Conservation (phyloP, 2,329 filamentous ascomycete species). For the Trichoderma oligosporum region DNA sequence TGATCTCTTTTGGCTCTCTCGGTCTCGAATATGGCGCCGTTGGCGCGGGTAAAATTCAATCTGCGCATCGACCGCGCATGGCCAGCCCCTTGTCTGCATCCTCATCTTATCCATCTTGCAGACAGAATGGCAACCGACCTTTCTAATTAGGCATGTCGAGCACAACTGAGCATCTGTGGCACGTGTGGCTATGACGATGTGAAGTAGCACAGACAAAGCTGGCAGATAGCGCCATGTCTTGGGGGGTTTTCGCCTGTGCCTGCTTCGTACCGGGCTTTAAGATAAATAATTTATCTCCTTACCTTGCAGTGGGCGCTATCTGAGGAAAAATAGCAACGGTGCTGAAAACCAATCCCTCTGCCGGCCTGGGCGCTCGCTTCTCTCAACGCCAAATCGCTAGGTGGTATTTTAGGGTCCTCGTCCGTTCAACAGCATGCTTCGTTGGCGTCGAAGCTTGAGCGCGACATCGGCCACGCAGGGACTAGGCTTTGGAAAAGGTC, state of each 20-base stretch:
- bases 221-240: background rate
- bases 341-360: slow-evolving; percentile 3
- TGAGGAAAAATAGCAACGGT: background rate
- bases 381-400: slow-evolving; percentile 10
- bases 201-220: background rate
- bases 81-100: slow-evolving; percentile 14
- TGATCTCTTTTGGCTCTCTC: background rate
- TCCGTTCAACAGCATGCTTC: slow-evolving; percentile 9
- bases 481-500: slow-evolving; percentile 14
- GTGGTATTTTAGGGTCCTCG: slow-evolving; percentile 1
- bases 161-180: background rate
- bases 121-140: slow-evolving; percentile 14
- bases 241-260: background rate
- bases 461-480: slow-evolving; percentile 21
- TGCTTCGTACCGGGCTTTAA: background rate
- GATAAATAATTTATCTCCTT: background rate
- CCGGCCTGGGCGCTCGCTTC: background rate
- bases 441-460: slow-evolving; percentile 17
- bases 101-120: slow-evolving; percentile 19
- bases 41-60: slow-evolving; percentile 18
- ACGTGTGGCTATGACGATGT: slow-evolving; percentile 10
- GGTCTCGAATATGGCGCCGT: slow-evolving; percentile 11
- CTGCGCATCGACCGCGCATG: background rate
- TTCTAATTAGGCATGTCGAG: slow-evolving; percentile 10
- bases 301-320: background rate